A percentile compares a stretch with the other conserved stretches of the same genome.
Conservation (phyloP, 2,329 filamentous ascomycete genomes). For the Cercospora beticola region DNA sequence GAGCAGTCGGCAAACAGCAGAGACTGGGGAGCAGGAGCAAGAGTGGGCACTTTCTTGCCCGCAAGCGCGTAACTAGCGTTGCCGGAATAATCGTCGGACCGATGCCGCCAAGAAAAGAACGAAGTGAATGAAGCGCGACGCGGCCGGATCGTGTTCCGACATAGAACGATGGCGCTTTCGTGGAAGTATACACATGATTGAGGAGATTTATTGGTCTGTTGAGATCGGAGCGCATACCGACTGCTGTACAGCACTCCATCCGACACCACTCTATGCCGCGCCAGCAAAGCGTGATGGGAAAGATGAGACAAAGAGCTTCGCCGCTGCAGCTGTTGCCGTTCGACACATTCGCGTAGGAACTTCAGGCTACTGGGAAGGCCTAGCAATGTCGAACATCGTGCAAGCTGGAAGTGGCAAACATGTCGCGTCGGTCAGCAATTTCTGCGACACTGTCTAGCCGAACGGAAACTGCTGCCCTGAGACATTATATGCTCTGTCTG, state of each 20-base stretch:
- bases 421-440: too few relatives aligned
- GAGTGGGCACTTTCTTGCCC: background rate
- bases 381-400: too few relatives aligned
- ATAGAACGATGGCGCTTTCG: background rate
- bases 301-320: background rate
- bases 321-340: too few relatives aligned
- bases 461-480: background rate
- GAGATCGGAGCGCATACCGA: background rate
- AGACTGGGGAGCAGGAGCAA: background rate
- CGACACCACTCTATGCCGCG: background rate
- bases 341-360: too few relatives aligned
- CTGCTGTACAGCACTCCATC: background rate
- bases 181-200: background rate
- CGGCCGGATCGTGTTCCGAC: background rate
- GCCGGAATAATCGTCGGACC: background rate
- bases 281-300: background rate
- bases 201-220: background rate
- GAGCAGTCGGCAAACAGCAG: background rate
- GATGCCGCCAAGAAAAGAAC: background rate
- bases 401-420: background rate
- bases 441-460: background rate
- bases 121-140: background rate
- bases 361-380: too few relatives aligned
- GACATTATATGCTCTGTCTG: background rate
- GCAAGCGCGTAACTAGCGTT: background rate